Evolutionary conservation across 2,329 filamentous ascomycete genomes (phyloP).

Genomic region (Trichophyton simii): DNA sequence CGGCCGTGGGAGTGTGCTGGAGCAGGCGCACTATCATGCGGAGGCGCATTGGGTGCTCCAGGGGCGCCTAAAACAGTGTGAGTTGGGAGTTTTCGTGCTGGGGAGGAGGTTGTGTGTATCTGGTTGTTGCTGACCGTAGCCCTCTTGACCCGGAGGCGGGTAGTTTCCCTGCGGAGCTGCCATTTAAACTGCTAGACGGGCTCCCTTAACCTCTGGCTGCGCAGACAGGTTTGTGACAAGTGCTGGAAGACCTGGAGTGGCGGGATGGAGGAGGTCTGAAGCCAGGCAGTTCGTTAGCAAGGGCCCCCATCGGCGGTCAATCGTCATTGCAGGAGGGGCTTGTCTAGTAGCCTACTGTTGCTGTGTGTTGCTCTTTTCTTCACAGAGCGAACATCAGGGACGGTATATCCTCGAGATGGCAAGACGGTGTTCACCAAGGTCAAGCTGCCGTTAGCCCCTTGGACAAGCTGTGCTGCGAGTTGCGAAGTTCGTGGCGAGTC

Average conservation of each 20-base stretch:
- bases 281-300: neutral
- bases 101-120: conserved; percentile 27
- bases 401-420: neutral
- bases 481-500: neutral
- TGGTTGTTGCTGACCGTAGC: conserved; percentile 33
- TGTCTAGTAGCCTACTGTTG: neutral
- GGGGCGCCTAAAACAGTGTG: conserved; percentile 21
- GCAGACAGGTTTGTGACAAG: neutral
- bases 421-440: neutral
- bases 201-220: neutral
- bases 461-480: neutral
- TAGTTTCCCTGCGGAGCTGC: conserved; percentile 41
- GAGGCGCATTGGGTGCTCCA: conserved; percentile 11
- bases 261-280: neutral
- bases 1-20: conserved; percentile 18
- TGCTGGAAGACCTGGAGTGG: neutral
- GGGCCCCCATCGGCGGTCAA: neutral
- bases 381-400: neutral
- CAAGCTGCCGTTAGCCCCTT: neutral
- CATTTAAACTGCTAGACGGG: conserved; percentile 22
- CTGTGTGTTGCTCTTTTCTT: neutral
- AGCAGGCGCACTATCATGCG: conserved; percentile 15
- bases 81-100: conserved; percentile 21
- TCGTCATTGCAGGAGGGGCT: neutral
- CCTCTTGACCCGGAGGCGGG: conserved; percentile 37